phyloP scores from a whole-genome alignment of 192 early-diverging fungal species.

The Umbelopsis isabellina region DNA sequence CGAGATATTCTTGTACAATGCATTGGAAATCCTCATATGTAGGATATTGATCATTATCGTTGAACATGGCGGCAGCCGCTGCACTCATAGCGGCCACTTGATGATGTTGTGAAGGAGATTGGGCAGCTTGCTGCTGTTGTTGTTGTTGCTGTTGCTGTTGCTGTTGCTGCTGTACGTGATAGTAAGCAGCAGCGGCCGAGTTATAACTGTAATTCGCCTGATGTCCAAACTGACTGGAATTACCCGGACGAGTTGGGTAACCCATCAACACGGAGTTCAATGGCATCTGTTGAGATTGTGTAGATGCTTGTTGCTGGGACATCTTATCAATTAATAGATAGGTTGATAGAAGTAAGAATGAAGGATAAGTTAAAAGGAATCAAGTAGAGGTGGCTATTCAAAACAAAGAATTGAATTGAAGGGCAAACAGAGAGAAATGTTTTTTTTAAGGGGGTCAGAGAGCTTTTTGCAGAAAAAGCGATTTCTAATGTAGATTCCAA shows the following conservation, averaged over 20 bases:
- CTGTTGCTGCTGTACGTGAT: conserved; percentile 11
- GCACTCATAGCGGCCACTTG: conserved; percentile 17
- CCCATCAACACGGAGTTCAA: conserved; percentile 6
- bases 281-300: conserved; percentile 3
- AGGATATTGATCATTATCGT: conserved; percentile 45
- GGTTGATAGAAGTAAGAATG: background rate
- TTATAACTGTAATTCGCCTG: conserved; percentile 16
- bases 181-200: conserved; percentile 5
- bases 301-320: background rate
- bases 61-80: conserved; percentile 11
- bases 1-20: conserved; percentile 49
- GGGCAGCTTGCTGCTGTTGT: background rate
- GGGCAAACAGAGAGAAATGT: background rate
- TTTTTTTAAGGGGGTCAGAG: background rate
- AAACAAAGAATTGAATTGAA: background rate
- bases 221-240: conserved; percentile 2
- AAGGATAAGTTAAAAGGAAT: background rate
- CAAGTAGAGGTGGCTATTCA: background rate
- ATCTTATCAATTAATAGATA: background rate
- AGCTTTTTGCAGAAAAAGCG: background rate
- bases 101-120: conserved; percentile 13
- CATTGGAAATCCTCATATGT: conserved; percentile 46
- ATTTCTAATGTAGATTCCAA: background rate
- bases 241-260: background rate
- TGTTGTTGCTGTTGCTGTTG: too few species aligned